These are phyloP conservation scores for Dryadomyces sulphureus DNA, from an alignment of 2,329 filamentous ascomycete species.

Conservation along the genomic window DNA sequence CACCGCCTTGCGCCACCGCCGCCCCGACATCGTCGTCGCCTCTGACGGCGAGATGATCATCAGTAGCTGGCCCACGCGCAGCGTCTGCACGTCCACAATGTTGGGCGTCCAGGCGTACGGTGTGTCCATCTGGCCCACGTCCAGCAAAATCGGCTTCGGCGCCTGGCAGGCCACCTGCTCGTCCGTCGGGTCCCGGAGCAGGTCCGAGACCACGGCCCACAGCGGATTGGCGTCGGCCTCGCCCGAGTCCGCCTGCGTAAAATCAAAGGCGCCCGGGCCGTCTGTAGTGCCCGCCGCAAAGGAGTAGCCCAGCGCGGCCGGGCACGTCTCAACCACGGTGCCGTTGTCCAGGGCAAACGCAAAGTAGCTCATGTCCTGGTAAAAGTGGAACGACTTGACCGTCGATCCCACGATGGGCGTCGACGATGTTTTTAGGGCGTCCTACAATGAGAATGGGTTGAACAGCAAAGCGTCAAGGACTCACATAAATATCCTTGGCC, in stretches of 20 bases:
- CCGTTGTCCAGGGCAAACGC: slow-evolving; percentile 62
- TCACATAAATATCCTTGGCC: slow-evolving; percentile 30
- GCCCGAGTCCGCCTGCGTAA: slow-evolving; percentile 68
- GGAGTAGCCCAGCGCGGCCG: slow-evolving; percentile 77
- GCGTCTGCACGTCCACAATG: slow-evolving; percentile 71
- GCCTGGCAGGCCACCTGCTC: slow-evolving; percentile 61
- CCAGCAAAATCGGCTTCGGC: slow-evolving; percentile 72
- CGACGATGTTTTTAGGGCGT: slow-evolving; percentile 29
- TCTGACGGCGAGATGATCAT: slow-evolving; percentile 80
- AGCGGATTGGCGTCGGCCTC: slow-evolving; percentile 56
- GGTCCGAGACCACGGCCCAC: slow-evolving; percentile 59
- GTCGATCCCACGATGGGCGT: slow-evolving; percentile 44
- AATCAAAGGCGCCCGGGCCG: slow-evolving; percentile 82
- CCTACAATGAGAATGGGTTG: slow-evolving; percentile 18
- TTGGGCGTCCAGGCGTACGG: slow-evolving; percentile 84
- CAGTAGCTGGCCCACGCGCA: slow-evolving; percentile 70
- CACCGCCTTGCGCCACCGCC: slow-evolving; percentile 68
- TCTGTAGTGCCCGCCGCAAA: slow-evolving; percentile 91
- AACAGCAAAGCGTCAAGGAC: slow-evolving; percentile 6
- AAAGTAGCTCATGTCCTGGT: slow-evolving; percentile 66
- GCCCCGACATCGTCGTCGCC: slow-evolving; percentile 80
- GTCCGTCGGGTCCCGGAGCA: slow-evolving; percentile 53
- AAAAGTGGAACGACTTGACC: slow-evolving; percentile 75
- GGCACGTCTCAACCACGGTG: slow-evolving; percentile 55
- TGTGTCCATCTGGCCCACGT: slow-evolving; percentile 59